Evolutionary conservation across 140 eudicot genomes (phyloP), one percentile per base, ranked within the genome.

Genomic region (Stevia rebaudiana): DNA sequence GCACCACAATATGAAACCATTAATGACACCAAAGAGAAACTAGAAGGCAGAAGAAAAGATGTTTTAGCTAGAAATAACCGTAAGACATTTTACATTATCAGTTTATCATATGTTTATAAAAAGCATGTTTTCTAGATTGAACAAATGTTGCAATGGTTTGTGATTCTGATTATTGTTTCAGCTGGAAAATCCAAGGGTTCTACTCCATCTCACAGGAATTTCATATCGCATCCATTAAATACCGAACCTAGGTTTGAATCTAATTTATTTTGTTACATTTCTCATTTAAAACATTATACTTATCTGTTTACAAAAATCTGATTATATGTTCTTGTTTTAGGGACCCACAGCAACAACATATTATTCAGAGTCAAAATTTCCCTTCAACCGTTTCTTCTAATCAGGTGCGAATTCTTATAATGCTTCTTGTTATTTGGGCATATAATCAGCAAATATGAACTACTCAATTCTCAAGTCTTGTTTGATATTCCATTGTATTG

Each of bases 1-100:
- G 98, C 90, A 30, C 83, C 95, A 37, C 82, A 85, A 50, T 88
- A 76, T 37, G 98, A 92, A 80, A 92, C 72, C 74, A 76, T 88
- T 19, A 65, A 56, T 46, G 96, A 92, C 77, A 92, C 95, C 40
- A 88, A 83, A 68, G 96, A 92, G 69, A 92, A 92, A 67, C 69
- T 88, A 62, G 94, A 92, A 73, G 84, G 89, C 43, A 75, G 98
- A 82, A 78, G 84, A 77, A 83, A 81, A 79, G 98, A 92, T 71
- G 96, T 92, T 56, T 28, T 83, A 8, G 87, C 87, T 60, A 77
- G 96, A 65, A 53, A 85, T 70, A 81, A 78, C 61, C 80, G 98
- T 87, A 79, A 79, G 95, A 66, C 6, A 8, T 52, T 23, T 19
- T 6, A n/a, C 58, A 47, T 36, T 69, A 53, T 51, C 24, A 28